Base-by-base conservation (phyloP, 768 basidiomycete genomes). In the Lactarius hengduanensis region DNA sequence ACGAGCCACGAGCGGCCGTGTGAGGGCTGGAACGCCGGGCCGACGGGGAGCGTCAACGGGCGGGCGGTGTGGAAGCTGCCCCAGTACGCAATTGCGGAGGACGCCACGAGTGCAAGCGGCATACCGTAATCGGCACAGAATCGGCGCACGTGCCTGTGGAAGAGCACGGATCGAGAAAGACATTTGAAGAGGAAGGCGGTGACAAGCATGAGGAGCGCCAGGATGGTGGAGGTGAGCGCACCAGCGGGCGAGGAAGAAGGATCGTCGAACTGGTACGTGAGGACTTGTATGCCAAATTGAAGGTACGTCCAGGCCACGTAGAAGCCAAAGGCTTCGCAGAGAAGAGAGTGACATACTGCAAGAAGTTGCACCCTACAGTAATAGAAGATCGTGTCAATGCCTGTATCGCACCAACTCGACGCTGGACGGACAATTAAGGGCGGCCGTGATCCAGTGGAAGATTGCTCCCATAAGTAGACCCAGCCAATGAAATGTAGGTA, bases 391-490 rank as follows among this genome's bases (percentile, higher is more conserved):
- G 26, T 22, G 22, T 66, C 10, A 20, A 74, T 83, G 70, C 5
- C 18, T 45, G 7, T n/a, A 60, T 16, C 15, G 15, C 10, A 8
- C 1, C 15, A 32, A 4, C 26, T 26, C 26, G 26, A 53, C 11
- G 50, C 22, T 3, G 10, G 45, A 62, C 65, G 18, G 69, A 89
- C 92, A 91, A 69, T 94, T 94, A 18, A 91, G 78, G 6, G 84
- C 73, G 6, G 94, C 91, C 4, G 91, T 90, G 55, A 91, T 77
- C 89, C 90, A 94, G 72, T 95, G 90, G 47, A 91, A 76, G 47
- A 94, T 90, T 0, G 92, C 94, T 40, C 84, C 93, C 93, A 95
- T 0, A 94, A 78, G 74, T 96, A 96, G n/a, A 93, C 90, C 94
- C 94, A 96, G 32, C 93, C 93, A 10, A 96, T 83, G 72, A 95